Evolutionary conservation across 2,329 filamentous ascomycete species (phyloP).

Genomic region (Penicillium capsulatum): DNA sequence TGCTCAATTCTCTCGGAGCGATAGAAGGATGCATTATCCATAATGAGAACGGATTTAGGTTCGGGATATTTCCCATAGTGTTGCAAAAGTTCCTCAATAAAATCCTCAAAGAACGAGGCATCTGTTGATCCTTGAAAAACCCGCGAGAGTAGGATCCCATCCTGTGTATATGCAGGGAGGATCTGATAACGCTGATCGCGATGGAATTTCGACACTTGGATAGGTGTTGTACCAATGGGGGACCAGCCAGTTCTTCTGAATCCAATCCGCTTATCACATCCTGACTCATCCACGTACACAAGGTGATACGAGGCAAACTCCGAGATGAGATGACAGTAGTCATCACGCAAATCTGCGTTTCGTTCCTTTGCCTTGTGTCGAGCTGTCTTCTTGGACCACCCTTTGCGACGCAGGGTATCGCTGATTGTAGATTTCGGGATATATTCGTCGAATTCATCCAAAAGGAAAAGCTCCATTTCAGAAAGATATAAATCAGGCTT

Average conservation of each 20-base stretch:
- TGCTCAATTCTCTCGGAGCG: too few species aligned
- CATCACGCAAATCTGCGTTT: slow-evolving; percentile 1
- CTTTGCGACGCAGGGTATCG: slow-evolving; percentile 5
- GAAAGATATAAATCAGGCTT: slow-evolving; percentile 1
- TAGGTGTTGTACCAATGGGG: slow-evolving; percentile 1
- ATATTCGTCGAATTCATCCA: slow-evolving; percentile 1
- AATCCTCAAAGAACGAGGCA: neutral
- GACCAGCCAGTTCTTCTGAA: slow-evolving; percentile 2
- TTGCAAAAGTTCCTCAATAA: too few species aligned
- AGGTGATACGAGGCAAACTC: slow-evolving; percentile 2
- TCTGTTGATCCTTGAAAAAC: slow-evolving; percentile 1
- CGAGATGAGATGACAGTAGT: slow-evolving; percentile 3
- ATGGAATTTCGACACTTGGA: slow-evolving; percentile 3
- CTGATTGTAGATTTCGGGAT: slow-evolving; percentile 3
- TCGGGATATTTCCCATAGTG: too few species aligned
- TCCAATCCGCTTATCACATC: neutral
- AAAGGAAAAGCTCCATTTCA: slow-evolving; percentile 2
- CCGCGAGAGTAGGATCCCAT: slow-evolving; percentile 1
- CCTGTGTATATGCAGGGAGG: slow-evolving; percentile 1
- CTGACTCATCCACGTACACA: too few species aligned
- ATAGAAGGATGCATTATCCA: too few species aligned
- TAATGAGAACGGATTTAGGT: too few species aligned
- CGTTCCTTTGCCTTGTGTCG: slow-evolving; percentile 3
- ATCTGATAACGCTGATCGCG: slow-evolving; percentile 4
- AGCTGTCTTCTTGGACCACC: slow-evolving; percentile 5